phyloP scores from a whole-genome alignment of 129 eudicot species.

The Deinandra increscens region DNA sequence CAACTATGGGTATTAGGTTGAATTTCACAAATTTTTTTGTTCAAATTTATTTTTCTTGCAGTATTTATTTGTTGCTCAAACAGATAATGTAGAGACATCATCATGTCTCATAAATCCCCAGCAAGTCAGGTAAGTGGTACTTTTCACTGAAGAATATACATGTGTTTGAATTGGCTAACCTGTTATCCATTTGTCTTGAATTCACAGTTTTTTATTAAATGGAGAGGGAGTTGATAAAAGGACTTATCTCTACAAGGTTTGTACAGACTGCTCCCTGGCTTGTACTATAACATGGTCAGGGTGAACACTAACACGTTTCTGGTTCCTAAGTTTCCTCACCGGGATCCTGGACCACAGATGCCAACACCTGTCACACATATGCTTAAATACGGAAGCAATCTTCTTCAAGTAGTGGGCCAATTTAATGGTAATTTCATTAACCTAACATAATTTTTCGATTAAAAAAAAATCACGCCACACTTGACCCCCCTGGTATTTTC shows the following conservation, averaged over 20 bases:
- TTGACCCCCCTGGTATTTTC: background rate
- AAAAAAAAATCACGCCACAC: conserved; percentile 3
- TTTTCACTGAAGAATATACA: background rate
- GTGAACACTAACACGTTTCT: conserved; percentile 26
- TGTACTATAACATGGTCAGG: conserved; percentile 14
- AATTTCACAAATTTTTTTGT: background rate
- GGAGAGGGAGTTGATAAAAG: conserved; percentile 72
- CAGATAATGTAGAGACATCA: conserved; percentile 65
- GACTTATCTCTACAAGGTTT: conserved; percentile 51
- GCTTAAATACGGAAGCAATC: conserved; percentile 85
- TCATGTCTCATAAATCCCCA: conserved; percentile 72
- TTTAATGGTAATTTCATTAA: conserved; percentile 55
- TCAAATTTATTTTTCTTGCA: conserved; percentile 35
- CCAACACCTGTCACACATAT: conserved; percentile 64
- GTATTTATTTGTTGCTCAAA: conserved; percentile 69
- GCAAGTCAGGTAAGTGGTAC: conserved; percentile 47
- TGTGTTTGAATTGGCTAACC: conserved; percentile 20
- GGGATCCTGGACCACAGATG: conserved; percentile 84
- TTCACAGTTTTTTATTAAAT: conserved; percentile 63
- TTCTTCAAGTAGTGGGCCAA: conserved; percentile 84
- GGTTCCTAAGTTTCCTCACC: conserved; percentile 10
- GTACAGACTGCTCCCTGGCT: conserved; percentile 28
- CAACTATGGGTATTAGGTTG: background rate
- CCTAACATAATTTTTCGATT: background rate
- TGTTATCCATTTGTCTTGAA: background rate